Base-by-base conservation (phyloP, 2,329 filamentous ascomycete species). In the Aplosporella prunicola region DNA sequence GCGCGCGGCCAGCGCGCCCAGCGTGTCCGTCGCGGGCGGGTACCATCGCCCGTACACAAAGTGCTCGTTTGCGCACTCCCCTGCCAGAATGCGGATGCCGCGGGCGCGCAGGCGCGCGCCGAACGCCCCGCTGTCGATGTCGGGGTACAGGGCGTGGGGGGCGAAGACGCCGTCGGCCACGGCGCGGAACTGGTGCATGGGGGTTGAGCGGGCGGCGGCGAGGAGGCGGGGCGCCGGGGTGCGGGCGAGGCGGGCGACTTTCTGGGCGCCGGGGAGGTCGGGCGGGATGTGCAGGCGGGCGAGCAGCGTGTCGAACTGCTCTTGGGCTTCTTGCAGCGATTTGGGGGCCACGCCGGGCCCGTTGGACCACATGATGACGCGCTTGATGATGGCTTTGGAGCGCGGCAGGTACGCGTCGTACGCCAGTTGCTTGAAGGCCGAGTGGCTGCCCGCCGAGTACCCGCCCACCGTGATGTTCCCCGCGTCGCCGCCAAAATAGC, bases 391-490 rank as follows among this genome's bases (percentile, higher is more conserved):
- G 1, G 62, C 51, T 30, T 69, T 61, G 4, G 59, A 50, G 8
- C 60, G 57, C 0, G 68, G 62, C 13, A 68, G 60, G 35, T 62
- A 64, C 7, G 76, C 58, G 46, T 77, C 73, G 44, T 75, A 70
- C 8, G 70, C 64, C 2, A 76, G 52, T 51, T 76, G 73, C 38
- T 76, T 66, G 47, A 75, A 76, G 2, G 66, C 62, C 2, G 68
- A 72, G 47, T 76, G 69, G 3, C 69, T 62, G 2, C 72, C 71
- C 1, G 73, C 73, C 4, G 69, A 74, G 45, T 76, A 76, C 2
- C 72, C 72, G 2, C 56, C 65, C 14, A 75, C 57, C 0, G 71
- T 74, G 37, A 75, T 70, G 37, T 71, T 69, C 2, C 52, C 50
- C 0, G 59, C 48, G 47, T 74, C 58, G 3, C 71, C 71, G 1